Conservation (phyloP, 805 yeast genomes). For the Metschnikowia orientalis region DNA sequence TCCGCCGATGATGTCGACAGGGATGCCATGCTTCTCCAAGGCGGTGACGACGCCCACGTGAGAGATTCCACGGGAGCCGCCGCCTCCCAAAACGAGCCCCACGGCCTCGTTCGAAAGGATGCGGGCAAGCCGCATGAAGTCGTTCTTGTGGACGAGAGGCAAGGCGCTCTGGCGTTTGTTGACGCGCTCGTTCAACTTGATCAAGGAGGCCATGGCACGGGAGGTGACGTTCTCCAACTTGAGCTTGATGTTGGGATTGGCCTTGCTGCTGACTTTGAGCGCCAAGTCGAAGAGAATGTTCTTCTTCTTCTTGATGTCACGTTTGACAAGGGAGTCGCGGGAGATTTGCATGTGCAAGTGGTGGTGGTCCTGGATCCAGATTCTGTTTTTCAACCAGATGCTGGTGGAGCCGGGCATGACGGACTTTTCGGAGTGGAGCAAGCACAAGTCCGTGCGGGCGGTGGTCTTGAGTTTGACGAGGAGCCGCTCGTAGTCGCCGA, state of each 20-base stretch:
- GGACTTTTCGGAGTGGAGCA: constrained; percentile 75
- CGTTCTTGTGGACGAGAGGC: constrained; percentile 42
- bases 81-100: constrained; percentile 94
- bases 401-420: constrained; percentile 85
- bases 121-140: constrained; percentile 85
- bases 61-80: constrained; percentile 93
- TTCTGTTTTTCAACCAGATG: constrained; percentile 76
- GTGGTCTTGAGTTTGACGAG: constrained; percentile 72
- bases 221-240: constrained; percentile 32
- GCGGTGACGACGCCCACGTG: constrained; percentile 92
- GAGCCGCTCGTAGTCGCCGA: constrained; percentile 83
- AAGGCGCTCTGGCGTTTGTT: constrained; percentile 16
- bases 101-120: constrained; percentile 88
- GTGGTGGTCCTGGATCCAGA: constrained; percentile 92
- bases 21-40: constrained; percentile 86
- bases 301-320: constrained; percentile 16
- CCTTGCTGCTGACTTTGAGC: constrained; percentile 27
- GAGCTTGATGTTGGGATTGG: constrained; percentile 32
- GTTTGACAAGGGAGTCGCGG: constrained; percentile 18
- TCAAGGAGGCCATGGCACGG: constrained; percentile 25
- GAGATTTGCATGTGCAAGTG: constrained; percentile 68
- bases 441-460: constrained; percentile 80
- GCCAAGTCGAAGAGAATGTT: constrained; percentile 34
- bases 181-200: constrained; percentile 22
- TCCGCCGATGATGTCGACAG: constrained; percentile 92